phyloP scores from a whole-genome alignment of 495 filamentous ascomycete genomes.

The Penicillium chermesinum region DNA sequence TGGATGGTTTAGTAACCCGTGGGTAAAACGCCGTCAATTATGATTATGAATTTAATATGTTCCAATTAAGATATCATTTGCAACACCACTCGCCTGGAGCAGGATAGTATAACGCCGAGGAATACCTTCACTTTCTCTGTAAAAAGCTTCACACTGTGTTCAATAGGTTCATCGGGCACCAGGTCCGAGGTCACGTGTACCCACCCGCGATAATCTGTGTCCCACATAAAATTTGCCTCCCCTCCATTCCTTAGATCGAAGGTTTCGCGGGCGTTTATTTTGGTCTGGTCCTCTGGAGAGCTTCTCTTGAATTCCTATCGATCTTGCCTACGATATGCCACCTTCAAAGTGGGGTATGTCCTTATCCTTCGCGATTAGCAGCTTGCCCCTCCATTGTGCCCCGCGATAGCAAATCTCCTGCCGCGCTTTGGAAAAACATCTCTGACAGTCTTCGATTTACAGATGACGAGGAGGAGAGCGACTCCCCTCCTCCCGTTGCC shows the following conservation, averaged over 20 bases:
- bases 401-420: not conserved
- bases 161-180: slow-evolving; percentile 21
- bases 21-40: slow-evolving; percentile 16
- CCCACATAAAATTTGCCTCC: slow-evolving; percentile 34
- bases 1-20: slow-evolving; percentile 14
- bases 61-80: slow-evolving; percentile 18
- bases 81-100: not conserved
- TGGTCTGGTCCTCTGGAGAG: not conserved
- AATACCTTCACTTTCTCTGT: too few relatives aligned
- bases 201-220: slow-evolving; percentile 21
- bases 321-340: slow-evolving; percentile 31
- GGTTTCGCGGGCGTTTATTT: slow-evolving; percentile 14
- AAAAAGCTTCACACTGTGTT: too few relatives aligned
- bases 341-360: slow-evolving; percentile 50
- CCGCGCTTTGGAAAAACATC: slow-evolving; percentile 3
- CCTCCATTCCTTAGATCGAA: slow-evolving; percentile 23
- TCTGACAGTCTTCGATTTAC: slow-evolving; percentile 8
- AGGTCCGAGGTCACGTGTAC: slow-evolving; percentile 21
- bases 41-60: slow-evolving; percentile 35
- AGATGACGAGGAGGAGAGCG: slow-evolving; percentile 64
- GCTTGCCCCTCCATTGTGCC: slow-evolving; percentile 1
- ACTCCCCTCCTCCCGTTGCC: slow-evolving; percentile 57
- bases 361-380: slow-evolving; percentile 15
- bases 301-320: slow-evolving; percentile 9
- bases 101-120: not conserved